Percentiles rank a stretch among this genome's conserved stretches.
Evolutionary conservation across 2,329 filamentous ascomycete species (phyloP).

Genomic region (Trichoderma koningiopsis): DNA sequence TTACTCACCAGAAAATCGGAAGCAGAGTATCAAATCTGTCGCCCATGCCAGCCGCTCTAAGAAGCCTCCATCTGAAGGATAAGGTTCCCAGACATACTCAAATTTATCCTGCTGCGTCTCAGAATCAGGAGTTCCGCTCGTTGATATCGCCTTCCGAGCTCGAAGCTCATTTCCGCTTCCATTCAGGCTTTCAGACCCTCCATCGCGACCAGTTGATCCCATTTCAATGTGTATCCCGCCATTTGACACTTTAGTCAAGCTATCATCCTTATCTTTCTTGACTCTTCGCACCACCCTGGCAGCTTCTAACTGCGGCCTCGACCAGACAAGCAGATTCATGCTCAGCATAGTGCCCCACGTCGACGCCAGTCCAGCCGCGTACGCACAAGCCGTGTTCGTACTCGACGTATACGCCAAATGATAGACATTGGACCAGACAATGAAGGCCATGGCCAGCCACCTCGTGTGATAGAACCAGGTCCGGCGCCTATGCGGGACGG

Average conservation of each 20-base stretch:
- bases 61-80: conserved; percentile 54
- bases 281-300: conserved; percentile 52
- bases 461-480: conserved; percentile 53
- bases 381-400: conserved; percentile 53
- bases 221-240: not conserved
- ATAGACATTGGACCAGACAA: conserved; percentile 48
- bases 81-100: conserved; percentile 64
- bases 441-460: conserved; percentile 52
- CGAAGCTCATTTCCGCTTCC: not conserved
- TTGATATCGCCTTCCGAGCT: not conserved
- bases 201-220: not conserved
- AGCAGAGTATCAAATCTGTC: conserved; percentile 55
- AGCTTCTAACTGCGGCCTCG: conserved; percentile 58
- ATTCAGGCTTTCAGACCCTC: not conserved
- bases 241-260: not conserved
- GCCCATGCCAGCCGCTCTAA: conserved; percentile 57
- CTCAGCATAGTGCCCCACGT: conserved; percentile 55
- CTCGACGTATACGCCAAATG: conserved; percentile 50
- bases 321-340: conserved; percentile 55
- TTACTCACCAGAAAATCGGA: conserved; percentile 55
- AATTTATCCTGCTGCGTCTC: conserved; percentile 27
- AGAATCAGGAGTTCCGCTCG: not conserved
- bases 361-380: conserved; percentile 52
- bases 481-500: conserved; percentile 54
- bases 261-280: not conserved